Evolutionary conservation across 2,329 filamentous ascomycete genomes (phyloP).

Genomic region (Sporothrix schenckii): DNA sequence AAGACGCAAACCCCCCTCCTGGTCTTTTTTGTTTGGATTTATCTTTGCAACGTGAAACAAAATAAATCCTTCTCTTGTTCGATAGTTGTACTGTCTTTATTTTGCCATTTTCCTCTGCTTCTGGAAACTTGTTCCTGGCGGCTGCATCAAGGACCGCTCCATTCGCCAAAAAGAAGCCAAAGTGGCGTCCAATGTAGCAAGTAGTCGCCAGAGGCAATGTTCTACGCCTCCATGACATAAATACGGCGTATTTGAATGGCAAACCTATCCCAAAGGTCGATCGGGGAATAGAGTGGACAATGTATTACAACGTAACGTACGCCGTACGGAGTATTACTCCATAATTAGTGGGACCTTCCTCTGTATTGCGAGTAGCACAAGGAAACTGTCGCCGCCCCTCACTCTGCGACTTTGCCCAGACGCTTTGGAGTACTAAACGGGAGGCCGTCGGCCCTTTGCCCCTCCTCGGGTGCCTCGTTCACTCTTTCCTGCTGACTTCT

Average conservation of each 20-base stretch:
- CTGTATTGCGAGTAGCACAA: neutral
- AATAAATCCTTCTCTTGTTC: constrained; percentile 19
- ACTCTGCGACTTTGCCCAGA: constrained; percentile 2
- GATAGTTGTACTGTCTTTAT: neutral
- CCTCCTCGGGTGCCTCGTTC: constrained; percentile 20
- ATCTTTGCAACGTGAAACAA: neutral
- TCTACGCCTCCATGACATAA: constrained; percentile 2
- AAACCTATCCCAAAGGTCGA: neutral
- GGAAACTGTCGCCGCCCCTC: constrained; percentile 18
- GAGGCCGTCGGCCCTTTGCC: constrained; percentile 29
- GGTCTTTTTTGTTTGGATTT: neutral
- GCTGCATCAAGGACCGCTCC: neutral
- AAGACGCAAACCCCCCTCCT: constrained; percentile 19
- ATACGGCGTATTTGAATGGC: constrained; percentile 10
- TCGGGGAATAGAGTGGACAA: neutral
- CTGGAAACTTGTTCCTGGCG: neutral
- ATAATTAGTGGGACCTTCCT: neutral
- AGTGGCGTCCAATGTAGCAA: neutral
- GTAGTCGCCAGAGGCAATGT: neutral
- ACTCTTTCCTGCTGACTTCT: constrained; percentile 10
- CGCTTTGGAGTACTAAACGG: neutral
- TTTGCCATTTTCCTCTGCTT: constrained; percentile 3
- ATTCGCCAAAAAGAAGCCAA: neutral
- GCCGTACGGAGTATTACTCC: neutral
- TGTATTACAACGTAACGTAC: neutral